Evolutionary conservation across 78 protist genomes (phyloP).

Genomic region (Planoprotostelium fungivorum): DNA sequence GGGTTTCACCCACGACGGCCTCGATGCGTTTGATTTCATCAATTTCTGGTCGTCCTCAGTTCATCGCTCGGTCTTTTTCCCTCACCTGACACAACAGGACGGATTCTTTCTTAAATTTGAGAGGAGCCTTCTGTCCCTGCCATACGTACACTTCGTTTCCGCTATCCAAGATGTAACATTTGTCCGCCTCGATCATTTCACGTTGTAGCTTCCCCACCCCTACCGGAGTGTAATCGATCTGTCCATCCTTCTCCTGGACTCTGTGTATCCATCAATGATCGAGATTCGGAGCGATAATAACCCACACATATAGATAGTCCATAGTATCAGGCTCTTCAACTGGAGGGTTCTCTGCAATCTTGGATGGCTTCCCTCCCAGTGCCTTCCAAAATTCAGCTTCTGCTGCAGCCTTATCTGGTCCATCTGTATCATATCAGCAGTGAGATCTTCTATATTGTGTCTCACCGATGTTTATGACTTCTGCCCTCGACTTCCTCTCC

Average conservation of each 20-base stretch:
- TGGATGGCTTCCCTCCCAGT: neutral
- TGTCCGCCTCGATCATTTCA: constrained; percentile 23
- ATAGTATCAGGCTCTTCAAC: neutral
- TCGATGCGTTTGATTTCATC: neutral
- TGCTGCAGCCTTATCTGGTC: neutral
- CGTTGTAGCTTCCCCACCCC: constrained; percentile 21
- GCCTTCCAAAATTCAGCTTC: neutral
- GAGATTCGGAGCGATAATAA: neutral
- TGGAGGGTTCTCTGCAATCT: neutral
- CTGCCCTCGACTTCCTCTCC: constrained; percentile 16
- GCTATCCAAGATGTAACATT: constrained; percentile 47
- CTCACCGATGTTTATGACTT: neutral
- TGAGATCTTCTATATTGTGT: neutral
- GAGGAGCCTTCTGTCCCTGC: constrained; percentile 28
- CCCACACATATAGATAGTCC: neutral
- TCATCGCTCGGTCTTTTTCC: neutral
- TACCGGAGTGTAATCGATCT: neutral
- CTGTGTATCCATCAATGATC: neutral
- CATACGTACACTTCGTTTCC: constrained; percentile 49
- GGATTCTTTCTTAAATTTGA: neutral
- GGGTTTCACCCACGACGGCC: constrained; percentile 6
- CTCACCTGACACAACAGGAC: neutral
- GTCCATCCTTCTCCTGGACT: neutral
- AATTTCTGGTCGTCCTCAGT: neutral
- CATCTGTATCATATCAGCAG: neutral